phyloP scores from a whole-genome alignment of 208 protist species.

The Tritrichomonas musculus region DNA sequence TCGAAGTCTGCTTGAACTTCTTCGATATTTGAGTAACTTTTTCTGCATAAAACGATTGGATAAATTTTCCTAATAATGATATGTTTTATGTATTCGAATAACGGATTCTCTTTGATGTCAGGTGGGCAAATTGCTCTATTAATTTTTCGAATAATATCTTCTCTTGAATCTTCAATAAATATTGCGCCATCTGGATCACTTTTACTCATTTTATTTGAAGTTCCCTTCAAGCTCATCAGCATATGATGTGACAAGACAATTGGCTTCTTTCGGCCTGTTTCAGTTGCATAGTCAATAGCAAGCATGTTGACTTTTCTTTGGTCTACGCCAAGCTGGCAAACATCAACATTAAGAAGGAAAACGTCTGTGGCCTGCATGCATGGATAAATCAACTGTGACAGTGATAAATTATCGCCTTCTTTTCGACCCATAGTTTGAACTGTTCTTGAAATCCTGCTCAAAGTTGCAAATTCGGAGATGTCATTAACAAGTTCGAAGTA shows the following conservation, averaged over 20 bases:
- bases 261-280: slow-evolving; percentile 50
- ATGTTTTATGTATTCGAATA: slow-evolving; percentile 32
- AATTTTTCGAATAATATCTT: slow-evolving; percentile 88
- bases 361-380: slow-evolving; percentile 91
- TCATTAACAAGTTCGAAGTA: slow-evolving; percentile 37
- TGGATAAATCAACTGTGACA: slow-evolving; percentile 95
- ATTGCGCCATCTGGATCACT: slow-evolving; percentile 93
- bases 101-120: not conserved
- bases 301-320: slow-evolving; percentile 99
- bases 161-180: slow-evolving; percentile 93
- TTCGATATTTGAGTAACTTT: not conserved
- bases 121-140: slow-evolving; percentile 51
- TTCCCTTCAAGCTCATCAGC: slow-evolving; percentile 48
- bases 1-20: not conserved
- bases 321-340: slow-evolving; percentile 98
- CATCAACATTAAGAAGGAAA: slow-evolving; percentile 94
- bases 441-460: slow-evolving; percentile 90
- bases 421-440: slow-evolving; percentile 95
- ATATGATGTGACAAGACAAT: slow-evolving; percentile 87
- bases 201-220: slow-evolving; percentile 90
- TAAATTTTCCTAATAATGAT: slow-evolving; percentile 5
- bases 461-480: slow-evolving; percentile 46
- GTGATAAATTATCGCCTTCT: slow-evolving; percentile 78
- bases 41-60: not conserved
- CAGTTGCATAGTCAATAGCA: slow-evolving; percentile 92